phyloP scores from a whole-genome alignment of 768 basidiomycete species.

The Dendrothele bispora region DNA sequence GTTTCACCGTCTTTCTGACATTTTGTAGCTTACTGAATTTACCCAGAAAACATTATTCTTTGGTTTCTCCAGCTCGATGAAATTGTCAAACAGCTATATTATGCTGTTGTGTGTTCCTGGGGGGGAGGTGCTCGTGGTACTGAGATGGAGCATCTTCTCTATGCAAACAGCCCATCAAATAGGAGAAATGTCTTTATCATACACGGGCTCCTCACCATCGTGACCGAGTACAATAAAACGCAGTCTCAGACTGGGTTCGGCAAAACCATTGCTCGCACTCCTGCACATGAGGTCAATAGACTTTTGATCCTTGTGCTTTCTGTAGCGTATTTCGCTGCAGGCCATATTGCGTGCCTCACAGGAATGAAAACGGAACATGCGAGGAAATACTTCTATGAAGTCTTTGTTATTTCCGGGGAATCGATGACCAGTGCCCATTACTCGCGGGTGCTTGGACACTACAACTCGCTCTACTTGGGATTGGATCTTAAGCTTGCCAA shows the following conservation, averaged over 20 bases:
- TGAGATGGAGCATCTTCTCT: conserved; percentile 13
- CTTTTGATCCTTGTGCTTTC: conserved; percentile 7
- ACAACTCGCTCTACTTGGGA: background rate
- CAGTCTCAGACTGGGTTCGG: conserved; percentile 11
- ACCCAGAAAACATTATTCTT: background rate
- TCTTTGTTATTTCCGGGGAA: conserved; percentile 1
- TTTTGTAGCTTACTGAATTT: background rate
- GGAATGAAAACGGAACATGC: background rate
- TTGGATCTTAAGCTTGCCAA: background rate
- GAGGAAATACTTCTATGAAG: background rate
- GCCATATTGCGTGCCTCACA: background rate
- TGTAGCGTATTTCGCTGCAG: background rate
- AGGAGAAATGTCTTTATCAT: conserved; percentile 10
- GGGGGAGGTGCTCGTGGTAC: conserved; percentile 15
- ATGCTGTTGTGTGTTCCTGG: conserved; percentile 10
- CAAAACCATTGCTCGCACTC: conserved; percentile 8
- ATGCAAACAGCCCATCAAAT: conserved; percentile 4
- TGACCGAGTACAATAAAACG: conserved; percentile 14
- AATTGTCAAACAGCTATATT: conserved; percentile 10
- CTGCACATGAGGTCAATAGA: background rate
- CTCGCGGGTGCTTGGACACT: background rate
- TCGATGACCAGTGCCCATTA: background rate
- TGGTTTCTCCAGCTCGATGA: conserved; percentile 10
- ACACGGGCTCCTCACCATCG: conserved; percentile 9
- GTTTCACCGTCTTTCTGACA: background rate